These are phyloP conservation scores for Brassica napus DNA, from an alignment of 345 rosid species.

Conservation along the genomic window DNA sequence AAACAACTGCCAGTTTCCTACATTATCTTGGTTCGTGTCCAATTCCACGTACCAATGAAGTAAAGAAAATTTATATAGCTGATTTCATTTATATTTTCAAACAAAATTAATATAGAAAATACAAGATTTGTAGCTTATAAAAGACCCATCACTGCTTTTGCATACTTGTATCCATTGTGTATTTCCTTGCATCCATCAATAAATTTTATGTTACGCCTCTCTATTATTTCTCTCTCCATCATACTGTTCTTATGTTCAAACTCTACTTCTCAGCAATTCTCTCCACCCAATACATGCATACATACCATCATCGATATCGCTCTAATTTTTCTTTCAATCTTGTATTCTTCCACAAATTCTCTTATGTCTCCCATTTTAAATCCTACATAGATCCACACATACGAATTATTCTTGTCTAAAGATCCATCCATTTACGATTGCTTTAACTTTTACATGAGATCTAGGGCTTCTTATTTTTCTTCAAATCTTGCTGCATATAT, in stretches of 20 bases:
- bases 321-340: neutral
- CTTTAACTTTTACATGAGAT: conserved; percentile 1
- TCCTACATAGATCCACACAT: neutral
- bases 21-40: conserved; percentile 24
- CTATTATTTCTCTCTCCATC: conserved; percentile 17
- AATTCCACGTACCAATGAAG: conserved; percentile 31
- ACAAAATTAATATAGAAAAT: neutral
- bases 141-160: conserved; percentile 30
- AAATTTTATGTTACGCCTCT: neutral
- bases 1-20: conserved; percentile 18
- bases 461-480: conserved; percentile 20
- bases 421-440: neutral
- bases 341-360: neutral
- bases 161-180: conserved; percentile 32
- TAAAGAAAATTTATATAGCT: neutral
- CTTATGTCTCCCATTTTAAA: neutral
- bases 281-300: conserved; percentile 25
- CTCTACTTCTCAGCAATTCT: neutral
- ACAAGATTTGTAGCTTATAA: conserved; percentile 29
- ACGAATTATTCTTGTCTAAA: neutral
- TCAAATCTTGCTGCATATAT: conserved; percentile 4
- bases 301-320: conserved; percentile 1
- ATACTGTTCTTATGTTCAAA: neutral
- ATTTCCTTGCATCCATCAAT: conserved; percentile 5
- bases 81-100: neutral